These are phyloP conservation scores for Tricholoma matsutake DNA, from an alignment of 768 basidiomycete genomes.

Conservation along the genomic window DNA sequence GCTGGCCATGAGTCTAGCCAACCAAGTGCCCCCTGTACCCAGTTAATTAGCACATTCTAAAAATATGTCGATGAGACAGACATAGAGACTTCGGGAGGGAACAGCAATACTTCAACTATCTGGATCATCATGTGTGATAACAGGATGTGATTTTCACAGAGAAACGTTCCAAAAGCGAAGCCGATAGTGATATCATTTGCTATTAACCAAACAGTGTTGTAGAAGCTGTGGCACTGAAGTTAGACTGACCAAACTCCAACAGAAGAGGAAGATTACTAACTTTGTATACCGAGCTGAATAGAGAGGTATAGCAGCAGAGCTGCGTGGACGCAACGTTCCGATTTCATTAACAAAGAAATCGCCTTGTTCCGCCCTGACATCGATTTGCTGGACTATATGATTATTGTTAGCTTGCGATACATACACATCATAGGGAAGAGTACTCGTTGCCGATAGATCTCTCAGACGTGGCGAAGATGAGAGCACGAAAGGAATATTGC, in stretches of 20 bases:
- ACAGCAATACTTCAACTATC: conserved; percentile 37
- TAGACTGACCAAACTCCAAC: background rate
- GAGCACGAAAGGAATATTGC: conserved; percentile 19
- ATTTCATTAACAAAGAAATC: conserved; percentile 42
- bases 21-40: conserved; percentile 49
- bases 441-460: conserved; percentile 43
- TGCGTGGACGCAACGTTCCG: conserved; percentile 33
- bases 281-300: conserved; percentile 66
- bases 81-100: background rate
- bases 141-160: conserved; percentile 59
- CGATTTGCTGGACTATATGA: conserved; percentile 54
- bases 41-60: conserved; percentile 42
- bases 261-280: conserved; percentile 33
- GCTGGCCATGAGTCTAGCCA: conserved; percentile 98
- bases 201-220: conserved; percentile 88
- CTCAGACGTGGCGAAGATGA: conserved; percentile 27
- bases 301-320: conserved; percentile 32
- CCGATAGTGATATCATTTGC: conserved; percentile 91
- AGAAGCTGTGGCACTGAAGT: conserved; percentile 53
- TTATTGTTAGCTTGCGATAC: background rate
- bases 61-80: background rate
- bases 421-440: background rate
- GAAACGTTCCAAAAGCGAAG: conserved; percentile 61
- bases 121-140: conserved; percentile 40
- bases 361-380: conserved; percentile 52